Evolutionary conservation across 75 land plant species (phyloP).

Genomic region (Larix kaempferi): DNA sequence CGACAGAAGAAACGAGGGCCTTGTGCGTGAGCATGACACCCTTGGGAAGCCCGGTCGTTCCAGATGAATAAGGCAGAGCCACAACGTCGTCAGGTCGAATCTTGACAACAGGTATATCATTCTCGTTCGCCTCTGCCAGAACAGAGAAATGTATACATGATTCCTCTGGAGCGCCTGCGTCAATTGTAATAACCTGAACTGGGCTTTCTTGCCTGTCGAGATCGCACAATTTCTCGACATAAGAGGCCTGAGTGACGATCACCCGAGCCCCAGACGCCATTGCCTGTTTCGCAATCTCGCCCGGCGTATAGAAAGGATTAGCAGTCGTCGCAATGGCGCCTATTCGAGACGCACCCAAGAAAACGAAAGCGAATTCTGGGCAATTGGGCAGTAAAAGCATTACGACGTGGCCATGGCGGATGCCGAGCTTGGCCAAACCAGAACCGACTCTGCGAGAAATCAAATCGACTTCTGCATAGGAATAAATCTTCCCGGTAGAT

Average conservation of each 20-base stretch:
- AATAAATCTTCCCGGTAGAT: constrained; percentile 27
- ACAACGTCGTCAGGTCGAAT: constrained; percentile 66
- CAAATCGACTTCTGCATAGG: constrained; percentile 50
- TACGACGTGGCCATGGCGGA: constrained; percentile 49
- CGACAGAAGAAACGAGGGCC: constrained; percentile 56
- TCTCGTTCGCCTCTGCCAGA: constrained; percentile 38
- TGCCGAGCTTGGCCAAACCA: constrained; percentile 44
- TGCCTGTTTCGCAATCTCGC: constrained; percentile 65
- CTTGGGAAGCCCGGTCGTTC: constrained; percentile 82
- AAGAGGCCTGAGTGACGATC: constrained; percentile 43
- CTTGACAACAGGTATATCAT: constrained; percentile 25
- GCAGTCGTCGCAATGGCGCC: constrained; percentile 70
- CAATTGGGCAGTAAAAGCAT: constrained; percentile 76
- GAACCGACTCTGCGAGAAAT: constrained; percentile 37
- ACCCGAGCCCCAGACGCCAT: constrained; percentile 35
- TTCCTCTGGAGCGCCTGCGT: constrained; percentile 8
- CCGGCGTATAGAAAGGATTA: constrained; percentile 72
- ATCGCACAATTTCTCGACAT: constrained; percentile 40
- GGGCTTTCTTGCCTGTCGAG: constrained; percentile 16
- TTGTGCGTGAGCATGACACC: constrained; percentile 84
- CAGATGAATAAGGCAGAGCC: constrained; percentile 80
- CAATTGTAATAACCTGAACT: constrained; percentile 25
- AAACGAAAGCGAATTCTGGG: constrained; percentile 57
- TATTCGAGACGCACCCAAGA: constrained; percentile 48
- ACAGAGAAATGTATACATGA: constrained; percentile 42